These are phyloP conservation scores for Ziziphus jujuba DNA, from an alignment of 306 rosid genomes.

Conservation along the genomic window DNA sequence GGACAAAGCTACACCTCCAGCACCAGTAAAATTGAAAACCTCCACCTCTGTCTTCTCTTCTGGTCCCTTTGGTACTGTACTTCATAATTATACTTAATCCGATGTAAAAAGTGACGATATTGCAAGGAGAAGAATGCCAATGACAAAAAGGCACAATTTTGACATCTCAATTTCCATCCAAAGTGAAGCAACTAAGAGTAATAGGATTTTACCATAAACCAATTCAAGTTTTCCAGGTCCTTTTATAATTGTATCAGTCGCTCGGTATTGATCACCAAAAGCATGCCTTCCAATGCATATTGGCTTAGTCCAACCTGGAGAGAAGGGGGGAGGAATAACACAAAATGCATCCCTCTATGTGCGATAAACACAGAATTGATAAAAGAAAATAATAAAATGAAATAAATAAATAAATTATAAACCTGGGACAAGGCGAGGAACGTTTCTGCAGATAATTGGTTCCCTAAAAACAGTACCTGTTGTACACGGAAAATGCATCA, in stretches of 20 bases:
- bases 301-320: slow-evolving; percentile 84
- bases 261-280: slow-evolving; percentile 89
- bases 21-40: slow-evolving; percentile 79
- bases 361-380: not conserved
- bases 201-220: slow-evolving; percentile 61
- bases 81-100: not conserved
- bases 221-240: slow-evolving; percentile 87
- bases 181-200: not conserved
- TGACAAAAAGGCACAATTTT: slow-evolving; percentile 24
- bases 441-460: slow-evolving; percentile 86
- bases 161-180: not conserved
- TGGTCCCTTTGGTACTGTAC: slow-evolving; percentile 66
- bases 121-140: not conserved
- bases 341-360: not conserved
- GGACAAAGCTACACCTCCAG: slow-evolving; percentile 84
- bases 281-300: slow-evolving; percentile 99
- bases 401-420: too few relatives aligned
- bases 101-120: not conserved
- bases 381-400: too few relatives aligned
- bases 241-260: slow-evolving; percentile 79
- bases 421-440: slow-evolving; percentile 94
- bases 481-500: slow-evolving; percentile 5
- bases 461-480: slow-evolving; percentile 95
- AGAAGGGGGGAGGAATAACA: not conserved
- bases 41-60: slow-evolving; percentile 63